Evolutionary conservation across 2,329 filamentous ascomycete genomes (phyloP), one percentile per base, ranked within the genome.

Genomic region (Cryphonectria radicalis): DNA sequence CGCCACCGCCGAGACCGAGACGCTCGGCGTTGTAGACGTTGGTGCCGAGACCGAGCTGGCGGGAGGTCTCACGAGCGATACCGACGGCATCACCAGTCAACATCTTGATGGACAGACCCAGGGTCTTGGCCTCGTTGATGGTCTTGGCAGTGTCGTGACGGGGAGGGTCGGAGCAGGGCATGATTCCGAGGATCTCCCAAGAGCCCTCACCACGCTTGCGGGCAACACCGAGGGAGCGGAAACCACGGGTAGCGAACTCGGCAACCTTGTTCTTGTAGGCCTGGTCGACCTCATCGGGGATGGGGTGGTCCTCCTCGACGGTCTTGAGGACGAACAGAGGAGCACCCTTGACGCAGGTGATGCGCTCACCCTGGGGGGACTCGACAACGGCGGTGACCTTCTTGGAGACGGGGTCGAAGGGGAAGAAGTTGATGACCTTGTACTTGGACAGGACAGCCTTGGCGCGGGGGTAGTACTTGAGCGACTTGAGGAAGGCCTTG

Each of bases 11-110:
- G 71, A 97, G 91, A 87, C 94, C 94, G 71, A 97, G 93, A 78
- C 93, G 92, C 85, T 97, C 94, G 82, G 94, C 93, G 79, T 97
- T 96, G 87, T 97, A 97, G 78, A 97, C 91, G 82, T 97, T 97
- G 79, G 93, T 96, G 78, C 94, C 94, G 73, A 97, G 91, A 85
- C 94, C 93, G 75, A 97, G 92, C 84, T 96, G 93, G 78, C 93
- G 93, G 69, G 93, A 96, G 76, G 93, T 97, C 84, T 97, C 94
- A 85, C 93, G 91, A 77, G 94, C 94, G 81, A 97, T 97, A 82
- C 93, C 94, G 80, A 97, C 94, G 76, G 94, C 93, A 80, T 97
- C 94, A 88, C 94, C 94, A 84, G 94, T 97, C 84, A 97, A 89
- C 93, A 97, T 97, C 88, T 97, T 97, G 84, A 97, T 94, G 76